Evolutionary conservation across 2,329 filamentous ascomycete genomes (phyloP).

Genomic region (Penicillium sp.): DNA sequence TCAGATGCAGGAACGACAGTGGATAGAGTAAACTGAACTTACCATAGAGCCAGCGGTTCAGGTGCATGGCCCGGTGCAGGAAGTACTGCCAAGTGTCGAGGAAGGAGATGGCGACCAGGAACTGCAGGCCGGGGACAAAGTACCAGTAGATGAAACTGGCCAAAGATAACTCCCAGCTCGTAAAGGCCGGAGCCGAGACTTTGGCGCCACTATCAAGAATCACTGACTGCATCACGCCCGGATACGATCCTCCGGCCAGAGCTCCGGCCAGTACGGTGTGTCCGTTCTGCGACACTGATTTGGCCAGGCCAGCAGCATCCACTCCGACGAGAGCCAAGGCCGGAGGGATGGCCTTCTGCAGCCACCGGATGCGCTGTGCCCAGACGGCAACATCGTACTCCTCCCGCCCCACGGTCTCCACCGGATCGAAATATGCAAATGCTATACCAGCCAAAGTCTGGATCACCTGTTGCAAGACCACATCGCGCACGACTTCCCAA

Average conservation of each 20-base stretch:
- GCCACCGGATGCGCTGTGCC: conserved; percentile 74
- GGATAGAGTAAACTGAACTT: conserved; percentile 38
- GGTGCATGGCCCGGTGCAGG: conserved; percentile 90
- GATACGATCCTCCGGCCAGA: conserved; percentile 75
- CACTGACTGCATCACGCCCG: conserved; percentile 59
- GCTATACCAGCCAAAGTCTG: conserved; percentile 68
- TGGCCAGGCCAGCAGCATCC: conserved; percentile 68
- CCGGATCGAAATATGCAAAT: conserved; percentile 66
- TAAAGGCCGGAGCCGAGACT: conserved; percentile 63
- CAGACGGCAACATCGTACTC: conserved; percentile 84
- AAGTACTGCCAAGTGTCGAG: conserved; percentile 99
- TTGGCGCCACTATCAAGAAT: conserved; percentile 48
- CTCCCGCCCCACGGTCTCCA: conserved; percentile 69
- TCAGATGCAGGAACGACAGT: neutral
- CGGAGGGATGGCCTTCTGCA: conserved; percentile 70
- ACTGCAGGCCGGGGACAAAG: conserved; percentile 70
- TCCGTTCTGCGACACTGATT: conserved; percentile 61
- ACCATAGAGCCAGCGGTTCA: conserved; percentile 97
- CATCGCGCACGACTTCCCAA: conserved; percentile 82
- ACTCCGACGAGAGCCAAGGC: conserved; percentile 68
- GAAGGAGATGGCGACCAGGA: conserved; percentile 65
- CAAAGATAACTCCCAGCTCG: conserved; percentile 69
- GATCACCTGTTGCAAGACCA: conserved; percentile 84
- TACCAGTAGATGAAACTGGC: conserved; percentile 77
- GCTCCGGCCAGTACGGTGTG: conserved; percentile 70